Conservation (phyloP, 2,329 filamentous ascomycete species). For the Aureobasidium subglaciale region DNA sequence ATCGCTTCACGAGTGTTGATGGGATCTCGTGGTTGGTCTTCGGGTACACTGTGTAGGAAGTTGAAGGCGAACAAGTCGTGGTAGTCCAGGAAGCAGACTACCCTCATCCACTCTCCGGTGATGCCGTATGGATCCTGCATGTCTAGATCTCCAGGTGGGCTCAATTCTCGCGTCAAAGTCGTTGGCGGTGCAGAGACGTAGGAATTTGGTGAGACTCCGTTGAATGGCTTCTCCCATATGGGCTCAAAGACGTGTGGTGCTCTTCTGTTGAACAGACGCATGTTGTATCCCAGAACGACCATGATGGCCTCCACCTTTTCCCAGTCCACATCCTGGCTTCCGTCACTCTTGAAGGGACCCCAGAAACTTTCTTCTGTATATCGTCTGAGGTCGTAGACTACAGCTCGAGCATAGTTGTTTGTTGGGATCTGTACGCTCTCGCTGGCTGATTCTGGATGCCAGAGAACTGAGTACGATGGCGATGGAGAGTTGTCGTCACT, state of each 20-base stretch:
- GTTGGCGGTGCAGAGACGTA: constrained; percentile 24
- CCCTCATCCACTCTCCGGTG: constrained; percentile 62
- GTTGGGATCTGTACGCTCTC: constrained; percentile 12
- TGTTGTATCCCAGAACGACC: constrained; percentile 60
- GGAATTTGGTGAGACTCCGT: constrained; percentile 45
- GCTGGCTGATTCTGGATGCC: background rate
- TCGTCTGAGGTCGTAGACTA: constrained; percentile 66
- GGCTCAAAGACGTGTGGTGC: constrained; percentile 41
- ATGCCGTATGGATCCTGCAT: constrained; percentile 60
- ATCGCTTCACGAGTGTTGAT: constrained; percentile 60
- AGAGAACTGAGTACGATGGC: background rate
- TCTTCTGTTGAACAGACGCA: constrained; percentile 40
- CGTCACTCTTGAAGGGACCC: constrained; percentile 66
- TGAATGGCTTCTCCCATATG: constrained; percentile 52
- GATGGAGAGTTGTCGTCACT: constrained; percentile 6
- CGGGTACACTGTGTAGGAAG: constrained; percentile 42
- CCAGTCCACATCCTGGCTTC: constrained; percentile 61
- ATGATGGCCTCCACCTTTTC: constrained; percentile 71
- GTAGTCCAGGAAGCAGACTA: constrained; percentile 50
- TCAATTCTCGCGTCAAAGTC: background rate
- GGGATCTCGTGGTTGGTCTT: constrained; percentile 36
- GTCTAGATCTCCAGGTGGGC: constrained; percentile 15
- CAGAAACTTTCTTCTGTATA: constrained; percentile 57
- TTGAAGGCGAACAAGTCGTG: constrained; percentile 68
- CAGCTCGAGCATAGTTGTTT: constrained; percentile 53